Evolutionary conservation across 2,329 filamentous ascomycete species (phyloP).

Genomic region (Cryoendolithus antarcticus): DNA sequence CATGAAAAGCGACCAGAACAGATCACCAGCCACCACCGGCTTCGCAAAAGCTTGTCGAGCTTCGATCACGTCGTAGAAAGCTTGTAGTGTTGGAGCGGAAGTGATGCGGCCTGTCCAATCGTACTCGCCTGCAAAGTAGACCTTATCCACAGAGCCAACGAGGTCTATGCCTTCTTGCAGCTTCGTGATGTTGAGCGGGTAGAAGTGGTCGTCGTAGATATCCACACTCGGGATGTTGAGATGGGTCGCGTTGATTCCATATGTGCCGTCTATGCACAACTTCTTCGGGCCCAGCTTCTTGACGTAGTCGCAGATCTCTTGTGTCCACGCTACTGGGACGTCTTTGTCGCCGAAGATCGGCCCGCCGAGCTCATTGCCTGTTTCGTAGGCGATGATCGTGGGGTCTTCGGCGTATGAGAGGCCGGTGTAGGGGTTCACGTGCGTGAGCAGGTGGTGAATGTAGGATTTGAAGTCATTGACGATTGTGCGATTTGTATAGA

Average conservation of each 20-base stretch:
- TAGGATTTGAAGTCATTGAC: conserved; percentile 35
- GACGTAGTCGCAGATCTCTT: conserved; percentile 29
- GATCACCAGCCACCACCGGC: conserved; percentile 28
- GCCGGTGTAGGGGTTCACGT: conserved; percentile 35
- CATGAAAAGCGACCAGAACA: conserved; percentile 38
- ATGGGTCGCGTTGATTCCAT: conserved; percentile 36
- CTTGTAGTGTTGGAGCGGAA: conserved; percentile 23
- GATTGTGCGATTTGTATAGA: conserved; percentile 35
- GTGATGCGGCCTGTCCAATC: conserved; percentile 29
- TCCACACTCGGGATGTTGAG: conserved; percentile 33
- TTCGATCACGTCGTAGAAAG: conserved; percentile 32
- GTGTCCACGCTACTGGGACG: conserved; percentile 32
- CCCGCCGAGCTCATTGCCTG: conserved; percentile 37
- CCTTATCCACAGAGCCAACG: conserved; percentile 25
- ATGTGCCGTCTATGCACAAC: conserved; percentile 37
- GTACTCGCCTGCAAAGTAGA: conserved; percentile 37
- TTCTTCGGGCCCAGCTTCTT: conserved; percentile 34
- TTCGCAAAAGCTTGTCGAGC: conserved; percentile 13
- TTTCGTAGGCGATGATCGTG: conserved; percentile 40
- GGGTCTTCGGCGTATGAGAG: conserved; percentile 37
- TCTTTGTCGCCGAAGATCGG: conserved; percentile 33
- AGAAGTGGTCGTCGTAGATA: conserved; percentile 38
- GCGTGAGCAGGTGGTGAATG: conserved; percentile 32
- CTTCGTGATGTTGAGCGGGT: conserved; percentile 30
- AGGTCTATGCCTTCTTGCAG: conserved; percentile 27